These are phyloP conservation scores for Celoporthe dispersa DNA, from an alignment of 2,329 filamentous ascomycete species.

Conservation along the genomic window DNA sequence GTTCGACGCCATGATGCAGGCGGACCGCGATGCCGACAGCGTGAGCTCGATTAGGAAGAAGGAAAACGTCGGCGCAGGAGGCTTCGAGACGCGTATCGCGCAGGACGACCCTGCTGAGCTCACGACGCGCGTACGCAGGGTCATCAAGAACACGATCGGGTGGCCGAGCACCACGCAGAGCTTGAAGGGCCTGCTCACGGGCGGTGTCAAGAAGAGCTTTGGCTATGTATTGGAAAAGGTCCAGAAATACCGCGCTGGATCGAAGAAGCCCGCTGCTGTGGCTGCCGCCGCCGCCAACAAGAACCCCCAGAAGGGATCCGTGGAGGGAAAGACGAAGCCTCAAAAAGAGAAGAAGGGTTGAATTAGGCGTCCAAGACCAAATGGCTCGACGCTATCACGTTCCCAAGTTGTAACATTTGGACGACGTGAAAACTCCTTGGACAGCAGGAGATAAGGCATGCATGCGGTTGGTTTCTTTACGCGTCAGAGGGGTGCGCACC, in stretches of 20 bases:
- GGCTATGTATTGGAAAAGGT: slow-evolving; percentile 85
- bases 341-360: slow-evolving; percentile 24
- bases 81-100: slow-evolving; percentile 86
- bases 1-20: slow-evolving; percentile 83
- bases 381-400: neutral
- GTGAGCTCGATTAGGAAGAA: slow-evolving; percentile 66
- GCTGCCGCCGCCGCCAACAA: slow-evolving; percentile 15
- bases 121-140: slow-evolving; percentile 69
- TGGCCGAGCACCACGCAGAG: slow-evolving; percentile 93
- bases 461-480: neutral
- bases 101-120: slow-evolving; percentile 69
- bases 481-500: neutral
- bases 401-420: neutral
- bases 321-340: neutral
- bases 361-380: neutral
- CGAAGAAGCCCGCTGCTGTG: slow-evolving; percentile 22
- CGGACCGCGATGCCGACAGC: slow-evolving; percentile 69
- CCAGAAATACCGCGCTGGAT: slow-evolving; percentile 62
- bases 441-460: neutral
- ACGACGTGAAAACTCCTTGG: neutral
- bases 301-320: slow-evolving; percentile 3
- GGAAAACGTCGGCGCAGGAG: slow-evolving; percentile 63
- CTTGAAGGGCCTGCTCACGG: slow-evolving; percentile 80
- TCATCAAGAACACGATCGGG: slow-evolving; percentile 84
- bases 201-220: slow-evolving; percentile 70